These are phyloP conservation scores for Punica granatum DNA, from an alignment of 345 rosid species.

Conservation along the genomic window DNA sequence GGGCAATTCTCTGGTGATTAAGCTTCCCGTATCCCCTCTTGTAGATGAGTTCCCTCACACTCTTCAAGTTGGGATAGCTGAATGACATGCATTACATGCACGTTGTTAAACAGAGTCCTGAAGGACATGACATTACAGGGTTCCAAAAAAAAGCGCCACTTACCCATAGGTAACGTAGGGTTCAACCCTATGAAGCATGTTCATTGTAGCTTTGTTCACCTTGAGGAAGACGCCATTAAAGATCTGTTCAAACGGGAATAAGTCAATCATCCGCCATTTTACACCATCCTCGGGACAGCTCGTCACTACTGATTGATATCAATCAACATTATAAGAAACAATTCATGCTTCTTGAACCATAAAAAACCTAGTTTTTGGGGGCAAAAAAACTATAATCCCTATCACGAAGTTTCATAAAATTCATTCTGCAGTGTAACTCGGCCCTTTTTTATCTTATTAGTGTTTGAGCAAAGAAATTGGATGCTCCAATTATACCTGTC, in stretches of 20 bases:
- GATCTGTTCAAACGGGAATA: conserved; percentile 27
- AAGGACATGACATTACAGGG: neutral
- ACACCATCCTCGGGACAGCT: neutral
- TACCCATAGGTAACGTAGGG: conserved; percentile 90
- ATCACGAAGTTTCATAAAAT: neutral
- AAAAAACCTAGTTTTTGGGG: too few relatives aligned
- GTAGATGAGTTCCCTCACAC: conserved; percentile 68
- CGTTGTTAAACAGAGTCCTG: neutral
- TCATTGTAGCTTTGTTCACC: conserved; percentile 55
- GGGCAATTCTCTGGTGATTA: conserved; percentile 48
- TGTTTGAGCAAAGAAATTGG: neutral
- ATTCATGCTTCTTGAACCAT: too few relatives aligned
- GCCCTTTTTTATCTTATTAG: neutral
- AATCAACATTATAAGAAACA: too few relatives aligned
- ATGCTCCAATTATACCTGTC: conserved; percentile 45
- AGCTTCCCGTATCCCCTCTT: conserved; percentile 78
- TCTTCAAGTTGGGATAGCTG: conserved; percentile 81
- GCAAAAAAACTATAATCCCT: neutral
- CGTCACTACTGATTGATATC: too few relatives aligned
- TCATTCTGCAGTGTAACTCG: neutral
- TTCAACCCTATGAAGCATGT: conserved; percentile 81
- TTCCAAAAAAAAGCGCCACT: neutral
- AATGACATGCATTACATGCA: neutral
- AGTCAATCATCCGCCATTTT: neutral
- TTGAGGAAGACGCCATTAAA: conserved; percentile 87